These are phyloP conservation scores for Mucuna pruriens DNA, from an alignment of 306 rosid species.

Conservation along the genomic window DNA sequence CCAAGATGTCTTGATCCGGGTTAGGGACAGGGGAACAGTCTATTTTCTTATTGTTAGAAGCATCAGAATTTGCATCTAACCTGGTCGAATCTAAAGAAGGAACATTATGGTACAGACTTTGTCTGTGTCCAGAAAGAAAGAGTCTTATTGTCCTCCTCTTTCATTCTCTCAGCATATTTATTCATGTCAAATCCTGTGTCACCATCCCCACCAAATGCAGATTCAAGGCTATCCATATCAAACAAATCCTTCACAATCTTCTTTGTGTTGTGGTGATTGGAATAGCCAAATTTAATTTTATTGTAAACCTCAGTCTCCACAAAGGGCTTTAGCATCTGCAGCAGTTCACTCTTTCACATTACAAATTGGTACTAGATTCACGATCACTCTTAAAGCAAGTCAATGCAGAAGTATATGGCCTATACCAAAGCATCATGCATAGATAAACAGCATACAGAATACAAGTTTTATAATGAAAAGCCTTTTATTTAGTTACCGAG, in stretches of 20 bases:
- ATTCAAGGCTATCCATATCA: conserved; percentile 71
- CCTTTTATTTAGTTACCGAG: conserved; percentile 51
- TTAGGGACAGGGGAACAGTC: conserved; percentile 32
- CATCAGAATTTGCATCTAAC: conserved; percentile 51
- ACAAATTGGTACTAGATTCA: conserved; percentile 24
- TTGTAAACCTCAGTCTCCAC: conserved; percentile 66
- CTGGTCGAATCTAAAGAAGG: conserved; percentile 51
- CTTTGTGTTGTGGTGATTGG: conserved; percentile 57
- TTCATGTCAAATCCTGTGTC: conserved; percentile 54
- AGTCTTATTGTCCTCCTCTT: conserved; percentile 68
- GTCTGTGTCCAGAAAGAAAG: conserved; percentile 53
- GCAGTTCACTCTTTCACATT: conserved; percentile 35
- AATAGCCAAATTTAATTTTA: conserved; percentile 75
- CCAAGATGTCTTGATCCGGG: background rate
- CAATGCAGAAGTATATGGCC: background rate
- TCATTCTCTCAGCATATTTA: conserved; percentile 81
- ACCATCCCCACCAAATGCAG: conserved; percentile 86
- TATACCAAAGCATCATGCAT: background rate
- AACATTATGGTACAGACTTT: conserved; percentile 42
- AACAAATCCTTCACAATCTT: conserved; percentile 83
- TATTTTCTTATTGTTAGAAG: conserved; percentile 50
- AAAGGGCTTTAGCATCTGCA: conserved; percentile 82
- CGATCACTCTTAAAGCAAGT: background rate
- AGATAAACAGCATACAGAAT: background rate
- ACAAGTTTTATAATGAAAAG: background rate